A percentile compares a stretch with the other conserved stretches of the same genome.
phyloP scores from a whole-genome alignment of 2,329 filamentous ascomycete species.

The Zarea fungicola region DNA sequence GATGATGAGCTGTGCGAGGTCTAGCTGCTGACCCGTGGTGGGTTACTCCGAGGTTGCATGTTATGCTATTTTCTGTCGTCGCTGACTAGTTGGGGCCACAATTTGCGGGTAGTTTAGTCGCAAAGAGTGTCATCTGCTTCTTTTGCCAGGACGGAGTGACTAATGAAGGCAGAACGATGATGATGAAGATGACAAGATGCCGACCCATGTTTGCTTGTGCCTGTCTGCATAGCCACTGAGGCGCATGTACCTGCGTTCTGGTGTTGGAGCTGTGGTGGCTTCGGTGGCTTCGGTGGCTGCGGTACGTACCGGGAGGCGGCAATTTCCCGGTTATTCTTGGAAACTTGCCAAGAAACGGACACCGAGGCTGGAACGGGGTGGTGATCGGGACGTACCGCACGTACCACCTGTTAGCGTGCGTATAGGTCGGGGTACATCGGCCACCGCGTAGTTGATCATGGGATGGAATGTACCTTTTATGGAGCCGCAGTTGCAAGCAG shows the following conservation, averaged over 20 bases:
- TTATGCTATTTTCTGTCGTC: neutral
- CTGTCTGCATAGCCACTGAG: no score
- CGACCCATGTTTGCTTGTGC: no score
- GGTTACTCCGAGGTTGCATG: neutral
- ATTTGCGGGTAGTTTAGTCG: no score
- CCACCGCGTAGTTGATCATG: neutral
- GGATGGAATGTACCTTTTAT: neutral
- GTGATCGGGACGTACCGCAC: slow-evolving; percentile 13
- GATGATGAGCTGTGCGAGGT: neutral
- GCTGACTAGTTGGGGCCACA: no score
- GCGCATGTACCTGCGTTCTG: no score
- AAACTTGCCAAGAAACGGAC: slow-evolving; percentile 1
- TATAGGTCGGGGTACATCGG: neutral
- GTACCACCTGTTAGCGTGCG: neutral
- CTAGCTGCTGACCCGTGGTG: neutral
- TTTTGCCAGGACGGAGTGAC: no score
- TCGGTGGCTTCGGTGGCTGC: neutral
- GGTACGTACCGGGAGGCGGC: neutral
- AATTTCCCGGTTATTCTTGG: slow-evolving; percentile 10
- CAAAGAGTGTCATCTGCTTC: no score
- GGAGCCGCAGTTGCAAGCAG: no score
- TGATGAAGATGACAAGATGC: no score
- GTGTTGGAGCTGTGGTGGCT: no score
- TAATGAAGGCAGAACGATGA: no score
- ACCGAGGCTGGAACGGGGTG: neutral